Evolutionary conservation across 306 rosid genomes (phyloP).

Genomic region (Ceratonia siliqua): DNA sequence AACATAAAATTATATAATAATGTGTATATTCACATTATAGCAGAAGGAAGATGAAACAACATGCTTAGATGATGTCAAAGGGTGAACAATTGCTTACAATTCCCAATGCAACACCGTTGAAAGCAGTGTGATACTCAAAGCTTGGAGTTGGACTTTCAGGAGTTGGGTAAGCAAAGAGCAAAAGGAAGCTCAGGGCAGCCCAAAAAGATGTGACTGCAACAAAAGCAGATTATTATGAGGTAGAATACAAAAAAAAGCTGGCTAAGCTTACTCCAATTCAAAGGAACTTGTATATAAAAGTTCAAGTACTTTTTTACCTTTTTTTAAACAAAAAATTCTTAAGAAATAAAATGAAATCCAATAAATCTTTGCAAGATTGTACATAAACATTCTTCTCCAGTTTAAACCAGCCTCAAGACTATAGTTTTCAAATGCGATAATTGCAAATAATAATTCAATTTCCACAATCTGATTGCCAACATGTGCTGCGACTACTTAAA

Average conservation of each 20-base stretch:
- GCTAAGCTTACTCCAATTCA: neutral
- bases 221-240: slow-evolving; percentile 30
- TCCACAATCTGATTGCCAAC: slow-evolving; percentile 23
- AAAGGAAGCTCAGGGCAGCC: slow-evolving; percentile 75
- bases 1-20: slow-evolving; percentile 1
- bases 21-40: neutral
- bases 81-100: slow-evolving; percentile 66
- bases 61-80: slow-evolving; percentile 23
- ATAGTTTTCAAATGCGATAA: neutral
- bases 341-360: neutral
- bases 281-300: neutral
- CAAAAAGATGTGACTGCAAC: slow-evolving; percentile 80
- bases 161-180: slow-evolving; percentile 98
- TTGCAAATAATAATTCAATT: neutral
- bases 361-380: neutral
- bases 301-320: neutral
- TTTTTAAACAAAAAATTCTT: slow-evolving; percentile 1
- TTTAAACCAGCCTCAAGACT: slow-evolving; percentile 9
- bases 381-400: neutral
- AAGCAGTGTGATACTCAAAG: slow-evolving; percentile 91
- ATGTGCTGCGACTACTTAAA: neutral
- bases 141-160: slow-evolving; percentile 97
- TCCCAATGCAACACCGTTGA: slow-evolving; percentile 91
- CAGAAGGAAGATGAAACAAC: slow-evolving; percentile 25
- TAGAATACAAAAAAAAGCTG: slow-evolving; percentile 19